phyloP scores from a whole-genome alignment of 106 monocot species.

The Allium sativum region DNA sequence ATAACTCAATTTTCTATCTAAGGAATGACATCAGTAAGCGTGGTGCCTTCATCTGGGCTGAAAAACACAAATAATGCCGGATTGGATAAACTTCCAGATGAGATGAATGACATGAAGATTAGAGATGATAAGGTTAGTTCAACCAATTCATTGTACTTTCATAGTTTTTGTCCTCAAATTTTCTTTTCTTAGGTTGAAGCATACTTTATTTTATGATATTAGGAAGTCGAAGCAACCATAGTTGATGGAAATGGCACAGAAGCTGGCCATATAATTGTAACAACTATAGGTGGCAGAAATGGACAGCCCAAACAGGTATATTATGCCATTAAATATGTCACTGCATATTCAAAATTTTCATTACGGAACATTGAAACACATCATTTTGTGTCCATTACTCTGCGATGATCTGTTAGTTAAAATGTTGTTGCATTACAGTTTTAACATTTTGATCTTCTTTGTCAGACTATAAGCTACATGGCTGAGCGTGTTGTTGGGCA shows the following conservation, averaged over 20 bases:
- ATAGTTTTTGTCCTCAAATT: too few relatives aligned
- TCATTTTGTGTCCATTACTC: too few relatives aligned
- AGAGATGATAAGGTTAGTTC: slow-evolving; percentile 33
- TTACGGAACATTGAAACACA: too few relatives aligned
- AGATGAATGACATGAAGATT: slow-evolving; percentile 45
- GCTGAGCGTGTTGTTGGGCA: slow-evolving; percentile 17
- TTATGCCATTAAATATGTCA: too few relatives aligned
- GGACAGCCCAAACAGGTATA: slow-evolving; percentile 26
- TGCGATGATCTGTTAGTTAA: too few relatives aligned
- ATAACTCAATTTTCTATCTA: too few relatives aligned
- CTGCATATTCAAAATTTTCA: too few relatives aligned
- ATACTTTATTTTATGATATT: not conserved
- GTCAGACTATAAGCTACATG: slow-evolving; percentile 13
- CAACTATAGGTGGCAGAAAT: slow-evolving; percentile 45
- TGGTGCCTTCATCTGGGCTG: not conserved
- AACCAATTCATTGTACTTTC: not conserved
- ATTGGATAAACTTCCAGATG: slow-evolving; percentile 29
- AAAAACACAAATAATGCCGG: slow-evolving; percentile 3
- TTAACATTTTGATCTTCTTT: not conserved
- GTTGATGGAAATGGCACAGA: slow-evolving; percentile 44
- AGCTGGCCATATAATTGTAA: slow-evolving; percentile 48
- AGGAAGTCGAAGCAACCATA: slow-evolving; percentile 37
- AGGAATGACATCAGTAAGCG: not conserved
- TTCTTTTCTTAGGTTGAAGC: not conserved
- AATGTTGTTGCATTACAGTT: not conserved